phyloP scores from a whole-genome alignment of 2,329 filamentous ascomycete genomes.

The Fusarium pseudocircinatum region DNA sequence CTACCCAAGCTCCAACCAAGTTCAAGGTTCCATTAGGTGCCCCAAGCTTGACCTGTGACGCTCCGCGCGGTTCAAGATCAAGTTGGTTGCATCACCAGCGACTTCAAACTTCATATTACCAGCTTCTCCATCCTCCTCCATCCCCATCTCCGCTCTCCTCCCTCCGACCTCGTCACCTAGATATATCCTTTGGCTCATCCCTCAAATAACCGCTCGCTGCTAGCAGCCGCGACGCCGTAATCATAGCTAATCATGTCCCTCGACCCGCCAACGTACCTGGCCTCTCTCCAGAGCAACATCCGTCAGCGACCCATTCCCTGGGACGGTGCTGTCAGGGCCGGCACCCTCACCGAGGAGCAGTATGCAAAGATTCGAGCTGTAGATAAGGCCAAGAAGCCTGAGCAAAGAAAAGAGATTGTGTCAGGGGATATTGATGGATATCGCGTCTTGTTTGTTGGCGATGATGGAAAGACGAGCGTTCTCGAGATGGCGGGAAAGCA shows the following conservation, averaged over 20 bases:
- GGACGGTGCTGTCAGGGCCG: constrained; percentile 94
- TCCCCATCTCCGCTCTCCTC: constrained; percentile 8
- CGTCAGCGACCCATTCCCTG: constrained; percentile 94
- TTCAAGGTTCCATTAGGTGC: constrained; percentile 14
- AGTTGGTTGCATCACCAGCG: constrained; percentile 46
- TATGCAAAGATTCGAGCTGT: constrained; percentile 95
- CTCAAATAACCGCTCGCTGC: constrained; percentile 26
- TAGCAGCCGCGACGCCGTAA: constrained; percentile 45
- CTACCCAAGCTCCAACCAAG: constrained; percentile 31
- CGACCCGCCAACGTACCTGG: constrained; percentile 86
- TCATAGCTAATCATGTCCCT: constrained; percentile 74
- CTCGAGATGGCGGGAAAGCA: constrained; percentile 87
- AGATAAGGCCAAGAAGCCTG: constrained; percentile 89
- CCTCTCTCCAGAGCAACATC: constrained; percentile 95
- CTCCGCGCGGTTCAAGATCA: constrained; percentile 37
- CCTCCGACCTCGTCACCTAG: constrained; percentile 6
- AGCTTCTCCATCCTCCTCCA: constrained; percentile 25
- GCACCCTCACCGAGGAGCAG: constrained; percentile 93
- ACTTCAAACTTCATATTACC: constrained; percentile 42
- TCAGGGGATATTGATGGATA: constrained; percentile 85
- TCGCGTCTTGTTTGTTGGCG: constrained; percentile 80
- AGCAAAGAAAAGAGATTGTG: constrained; percentile 84
- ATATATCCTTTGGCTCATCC: constrained; percentile 14
- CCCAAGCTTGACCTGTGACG: constrained; percentile 36
- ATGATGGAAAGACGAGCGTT: constrained; percentile 74